Conservation (phyloP, 805 yeast genomes). For the Priceomyces melissophilus region DNA sequence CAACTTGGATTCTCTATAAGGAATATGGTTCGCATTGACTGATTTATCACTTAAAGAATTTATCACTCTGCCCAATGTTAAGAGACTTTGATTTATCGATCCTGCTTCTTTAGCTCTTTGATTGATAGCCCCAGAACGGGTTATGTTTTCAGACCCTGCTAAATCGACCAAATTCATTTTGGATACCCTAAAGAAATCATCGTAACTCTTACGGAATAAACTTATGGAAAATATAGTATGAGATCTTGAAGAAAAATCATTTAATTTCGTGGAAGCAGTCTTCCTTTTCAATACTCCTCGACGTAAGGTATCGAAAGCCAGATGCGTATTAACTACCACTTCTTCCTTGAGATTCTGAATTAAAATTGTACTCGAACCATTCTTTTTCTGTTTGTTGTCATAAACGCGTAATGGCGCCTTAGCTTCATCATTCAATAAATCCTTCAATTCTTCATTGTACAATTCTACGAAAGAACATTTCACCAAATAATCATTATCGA, state of each 20-base stretch:
- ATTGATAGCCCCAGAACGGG: constrained; percentile 80
- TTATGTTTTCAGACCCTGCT: constrained; percentile 93
- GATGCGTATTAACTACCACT: constrained; percentile 48
- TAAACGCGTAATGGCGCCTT: constrained; percentile 34
- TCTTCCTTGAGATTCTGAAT: constrained; percentile 67
- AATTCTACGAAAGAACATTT: constrained; percentile 80
- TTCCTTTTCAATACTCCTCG: constrained; percentile 58
- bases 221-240: constrained; percentile 73
- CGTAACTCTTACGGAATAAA: constrained; percentile 42
- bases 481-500: constrained; percentile 54
- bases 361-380: constrained; percentile 28
- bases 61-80: constrained; percentile 87
- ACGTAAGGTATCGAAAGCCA: constrained; percentile 54
- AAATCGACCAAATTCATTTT: constrained; percentile 85
- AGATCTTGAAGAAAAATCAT: constrained; percentile 69
- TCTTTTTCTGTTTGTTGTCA: constrained; percentile 23
- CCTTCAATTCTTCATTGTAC: constrained; percentile 82
- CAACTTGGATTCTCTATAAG: constrained; percentile 79
- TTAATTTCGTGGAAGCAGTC: constrained; percentile 71
- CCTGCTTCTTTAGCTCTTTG: constrained; percentile 93
- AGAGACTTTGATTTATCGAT: constrained; percentile 79
- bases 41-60: constrained; percentile 43
- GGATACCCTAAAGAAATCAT: constrained; percentile 38
- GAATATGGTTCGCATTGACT: constrained; percentile 53
- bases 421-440: constrained; percentile 56